Percentiles rank a stretch among this genome's conserved stretches.
These are phyloP conservation scores for Silybum marianum DNA, from an alignment of 129 eudicot genomes.

Conservation along the genomic window DNA sequence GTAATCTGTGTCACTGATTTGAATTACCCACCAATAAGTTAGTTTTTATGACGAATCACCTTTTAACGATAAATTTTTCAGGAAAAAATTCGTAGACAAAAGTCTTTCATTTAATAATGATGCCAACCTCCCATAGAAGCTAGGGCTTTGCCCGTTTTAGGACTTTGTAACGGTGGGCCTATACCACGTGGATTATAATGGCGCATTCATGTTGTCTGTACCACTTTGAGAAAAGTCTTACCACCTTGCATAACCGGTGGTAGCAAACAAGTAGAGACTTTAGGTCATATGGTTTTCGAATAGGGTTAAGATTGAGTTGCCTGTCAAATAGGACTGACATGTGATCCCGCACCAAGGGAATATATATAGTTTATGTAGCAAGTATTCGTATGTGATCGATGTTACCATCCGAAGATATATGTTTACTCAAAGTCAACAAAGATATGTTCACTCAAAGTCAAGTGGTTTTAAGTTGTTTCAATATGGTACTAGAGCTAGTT, in stretches of 20 bases:
- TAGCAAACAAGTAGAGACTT: constrained; percentile 15
- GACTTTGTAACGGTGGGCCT: neutral
- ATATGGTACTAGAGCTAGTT: no score
- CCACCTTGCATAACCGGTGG: neutral
- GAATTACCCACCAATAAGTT: no score
- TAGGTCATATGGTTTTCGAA: neutral
- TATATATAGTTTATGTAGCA: neutral
- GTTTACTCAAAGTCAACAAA: no score
- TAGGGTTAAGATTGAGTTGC: neutral
- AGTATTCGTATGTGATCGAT: neutral
- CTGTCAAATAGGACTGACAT: neutral
- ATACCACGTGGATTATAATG: neutral
- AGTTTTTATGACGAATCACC: no score
- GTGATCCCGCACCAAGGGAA: neutral
- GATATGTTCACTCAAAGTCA: no score
- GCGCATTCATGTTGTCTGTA: neutral
- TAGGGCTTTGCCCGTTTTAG: neutral
- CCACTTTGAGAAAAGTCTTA: no score
- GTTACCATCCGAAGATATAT: neutral
- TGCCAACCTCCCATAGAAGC: neutral
- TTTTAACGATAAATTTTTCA: no score
- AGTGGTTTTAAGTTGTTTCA: no score
- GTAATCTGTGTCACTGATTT: no score
- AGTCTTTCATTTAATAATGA: no score
- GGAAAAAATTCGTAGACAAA: no score